Percentiles rank a stretch among this genome's conserved stretches.
Evolutionary conservation across 2,329 filamentous ascomycete genomes (phyloP).

Genomic region (Purpureocillium lavendulum): DNA sequence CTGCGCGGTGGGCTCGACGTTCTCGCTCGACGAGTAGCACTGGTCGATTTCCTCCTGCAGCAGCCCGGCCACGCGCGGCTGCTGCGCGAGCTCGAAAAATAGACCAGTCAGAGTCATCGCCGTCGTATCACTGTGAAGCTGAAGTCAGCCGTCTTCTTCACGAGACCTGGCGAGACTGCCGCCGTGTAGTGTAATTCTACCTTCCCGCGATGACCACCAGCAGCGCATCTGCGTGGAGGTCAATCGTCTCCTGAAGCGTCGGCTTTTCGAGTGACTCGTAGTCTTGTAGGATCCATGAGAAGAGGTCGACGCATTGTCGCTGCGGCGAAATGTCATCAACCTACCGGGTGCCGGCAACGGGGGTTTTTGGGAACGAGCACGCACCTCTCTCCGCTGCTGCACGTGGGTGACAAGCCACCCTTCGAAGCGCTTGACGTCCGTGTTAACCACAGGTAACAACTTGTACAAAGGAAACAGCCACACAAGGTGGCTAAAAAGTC

Average conservation of each 20-base stretch:
- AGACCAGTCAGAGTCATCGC: constrained; percentile 17
- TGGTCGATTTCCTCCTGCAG: constrained; percentile 27
- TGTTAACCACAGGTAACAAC: constrained; percentile 12
- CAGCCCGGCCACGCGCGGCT: constrained; percentile 14
- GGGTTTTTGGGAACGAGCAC: no score
- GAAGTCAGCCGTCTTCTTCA: no score
- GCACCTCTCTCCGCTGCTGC: constrained; percentile 1
- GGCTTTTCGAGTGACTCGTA: constrained; percentile 9
- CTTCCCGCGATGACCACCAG: constrained; percentile 23
- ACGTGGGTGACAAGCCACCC: constrained; percentile 8
- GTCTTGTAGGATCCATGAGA: constrained; percentile 21
- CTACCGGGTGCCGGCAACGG: no score
- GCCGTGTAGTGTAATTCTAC: no score
- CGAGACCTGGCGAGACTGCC: no score
- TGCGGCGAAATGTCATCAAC: constrained; percentile 7
- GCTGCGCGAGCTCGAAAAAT: constrained; percentile 23
- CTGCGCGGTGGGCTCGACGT: constrained; percentile 8
- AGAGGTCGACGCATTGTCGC: constrained; percentile 15
- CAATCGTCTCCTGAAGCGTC: constrained; percentile 12
- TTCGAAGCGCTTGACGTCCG: constrained; percentile 10
- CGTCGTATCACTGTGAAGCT: constrained; percentile 1
- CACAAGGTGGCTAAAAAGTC: constrained; percentile 14
- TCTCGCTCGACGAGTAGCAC: constrained; percentile 4
- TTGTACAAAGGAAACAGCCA: constrained; percentile 11
- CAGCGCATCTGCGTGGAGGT: constrained; percentile 19